These are phyloP conservation scores for Salix arbutifolia DNA, from an alignment of 345 rosid species.

Conservation along the genomic window DNA sequence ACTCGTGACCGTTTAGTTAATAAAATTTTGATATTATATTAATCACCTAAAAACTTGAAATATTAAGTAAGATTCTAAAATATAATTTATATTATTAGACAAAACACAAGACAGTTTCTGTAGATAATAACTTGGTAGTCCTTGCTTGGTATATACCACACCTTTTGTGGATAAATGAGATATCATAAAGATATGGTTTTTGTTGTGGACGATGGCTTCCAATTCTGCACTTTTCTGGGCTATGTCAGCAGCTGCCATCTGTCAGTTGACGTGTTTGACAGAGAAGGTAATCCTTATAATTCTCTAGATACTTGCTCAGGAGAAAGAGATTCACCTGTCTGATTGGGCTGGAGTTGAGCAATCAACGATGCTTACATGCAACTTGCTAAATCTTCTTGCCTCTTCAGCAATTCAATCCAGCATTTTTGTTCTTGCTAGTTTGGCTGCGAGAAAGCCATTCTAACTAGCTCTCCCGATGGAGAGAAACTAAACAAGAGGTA, in stretches of 20 bases:
- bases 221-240: slow-evolving; percentile 25
- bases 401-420: not conserved
- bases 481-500: too few species aligned
- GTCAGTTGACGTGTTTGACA: slow-evolving; percentile 11
- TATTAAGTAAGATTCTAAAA: accelerated
- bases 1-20: too few species aligned
- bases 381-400: not conserved
- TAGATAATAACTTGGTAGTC: not conserved
- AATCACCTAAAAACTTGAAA: accelerated
- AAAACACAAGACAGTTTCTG: not conserved
- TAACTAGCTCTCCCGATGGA: too few species aligned
- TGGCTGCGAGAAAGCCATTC: too few species aligned
- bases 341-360: not conserved
- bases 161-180: slow-evolving; percentile 18
- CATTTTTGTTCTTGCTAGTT: not conserved
- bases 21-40: too few species aligned
- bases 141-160: slow-evolving; percentile 24
- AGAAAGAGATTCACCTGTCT: not conserved
- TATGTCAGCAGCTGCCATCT: slow-evolving; percentile 14
- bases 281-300: not conserved
- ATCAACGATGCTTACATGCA: not conserved
- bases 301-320: not conserved
- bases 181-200: slow-evolving; percentile 27
- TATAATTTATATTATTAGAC: too few species aligned
- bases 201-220: slow-evolving; percentile 25